Base-by-base conservation (phyloP, 2,329 filamentous ascomycete species). In the Periconia sp. region DNA sequence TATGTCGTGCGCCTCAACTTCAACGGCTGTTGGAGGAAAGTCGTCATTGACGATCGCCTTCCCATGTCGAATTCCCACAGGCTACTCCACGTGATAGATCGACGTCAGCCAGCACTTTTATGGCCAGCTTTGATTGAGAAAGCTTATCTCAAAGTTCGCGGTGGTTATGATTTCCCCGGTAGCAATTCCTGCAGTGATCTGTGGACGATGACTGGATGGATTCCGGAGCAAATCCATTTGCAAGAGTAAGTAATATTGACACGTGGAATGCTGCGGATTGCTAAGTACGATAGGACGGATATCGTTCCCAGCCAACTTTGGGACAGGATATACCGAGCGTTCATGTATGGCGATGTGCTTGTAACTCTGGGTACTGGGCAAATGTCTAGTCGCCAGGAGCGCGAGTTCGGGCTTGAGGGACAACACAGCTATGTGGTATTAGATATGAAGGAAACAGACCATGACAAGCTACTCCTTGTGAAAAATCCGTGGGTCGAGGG, bases 401-500 rank as follows among this genome's bases (percentile, higher is more conserved):
- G 85, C 58, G 85, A 88, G 14, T 78, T 96, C 15, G 94, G 94
- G 0, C 79, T 99, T 8, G 90, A 91, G 18, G 88, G 90, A 17
- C 89, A 96, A 70, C 94, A 99, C 72, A 93, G 97, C 71, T 99
- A 99, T 71, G 92, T 92, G 2, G 86, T 99, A 3, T 79, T 97
- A 49, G 87, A 94, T 54, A 81, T 99, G 71, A 84, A 82, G 61
- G 86, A 90, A 56, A 79, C 79, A 2, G 79, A 81, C 3, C 83
- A 83, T 1, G 83, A 83, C 57, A 84, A 86, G 20, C 81, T 88
- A 48, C 79, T 97, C 48, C 80, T 97, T 0, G 83, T 99, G 59
- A 99, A 99, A 75, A 99, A 99, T 66, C 94, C 94, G 2, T 99
- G 94, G 94, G 89, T 89, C 48, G 87, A 92, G 66, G 91, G 91